Base-by-base conservation (phyloP, 2,329 filamentous ascomycete genomes). In the Macrophomina pseudophaseolina region DNA sequence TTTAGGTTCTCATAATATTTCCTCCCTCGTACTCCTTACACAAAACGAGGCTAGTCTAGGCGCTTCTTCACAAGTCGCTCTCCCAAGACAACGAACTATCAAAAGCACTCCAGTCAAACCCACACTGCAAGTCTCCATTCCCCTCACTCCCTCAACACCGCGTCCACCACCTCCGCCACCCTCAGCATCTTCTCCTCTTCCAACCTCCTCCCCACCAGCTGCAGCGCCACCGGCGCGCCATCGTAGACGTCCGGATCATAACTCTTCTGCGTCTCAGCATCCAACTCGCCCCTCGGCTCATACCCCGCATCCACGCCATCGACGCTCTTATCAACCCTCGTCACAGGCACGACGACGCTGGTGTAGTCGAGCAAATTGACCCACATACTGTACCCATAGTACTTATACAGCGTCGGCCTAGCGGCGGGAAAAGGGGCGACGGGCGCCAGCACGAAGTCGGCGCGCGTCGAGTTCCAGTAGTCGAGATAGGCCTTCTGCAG, bases 311-410 rank as follows among this genome's bases (percentile, higher is more conserved):
- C 75, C 30, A 78, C 72, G 14, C 75, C 70, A 71, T 89, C 87
- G 4, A 87, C 60, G 0, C 63, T 72, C 71, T 84, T 84, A 66
- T 88, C 81, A 0, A 82, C 85, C 51, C 74, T 80, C 0, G 85
- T 87, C 1, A 88, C 84, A 0, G 87, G 87, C 18, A 89, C 78
- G 1, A 84, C 80, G 0, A 83, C 81, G 38, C 78, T 78, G 1
- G 82, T 85, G 66, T 88, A 88, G 71, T 89, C 86, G 18, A 88
- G 69, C 18, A 86, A 56, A 69, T 89, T 89, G 52, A 87, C 79
- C 69, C 71, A 81, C 1, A 71, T 70, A 1, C 76, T 78, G 67
- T 84, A 85, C 52, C 79, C 82, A 66, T 81, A 77, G 69, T 83
- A 80, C 16, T 77, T 80, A 71, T 81, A 87, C 65, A 81, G 79